Conservation (phyloP, 495 filamentous ascomycete species). For the Penicillium cataractarum region DNA sequence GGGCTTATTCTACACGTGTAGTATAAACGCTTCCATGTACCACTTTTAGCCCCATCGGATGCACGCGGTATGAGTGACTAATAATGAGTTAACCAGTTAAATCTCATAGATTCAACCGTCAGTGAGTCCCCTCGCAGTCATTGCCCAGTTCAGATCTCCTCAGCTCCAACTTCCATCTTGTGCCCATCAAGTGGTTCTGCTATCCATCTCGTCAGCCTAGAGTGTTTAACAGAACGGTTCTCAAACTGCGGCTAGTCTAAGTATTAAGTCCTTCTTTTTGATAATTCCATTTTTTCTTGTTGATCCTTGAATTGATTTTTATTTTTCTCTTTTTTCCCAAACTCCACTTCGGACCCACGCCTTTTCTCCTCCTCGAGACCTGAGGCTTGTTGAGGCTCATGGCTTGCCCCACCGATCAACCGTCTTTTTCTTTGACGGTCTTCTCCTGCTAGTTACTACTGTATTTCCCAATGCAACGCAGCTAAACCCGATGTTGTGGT, state of each 20-base stretch:
- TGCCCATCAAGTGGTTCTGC: neutral
- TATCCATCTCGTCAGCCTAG: no score
- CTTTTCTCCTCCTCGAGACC: conserved; percentile 4
- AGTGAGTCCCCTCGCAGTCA: neutral
- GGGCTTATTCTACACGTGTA: no score
- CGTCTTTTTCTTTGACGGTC: conserved; percentile 1
- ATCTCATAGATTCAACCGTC: no score
- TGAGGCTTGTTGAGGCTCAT: conserved; percentile 28
- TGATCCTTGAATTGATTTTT: no score
- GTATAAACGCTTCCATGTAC: no score
- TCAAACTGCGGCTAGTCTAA: no score
- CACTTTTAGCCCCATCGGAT: neutral
- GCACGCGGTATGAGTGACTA: neutral
- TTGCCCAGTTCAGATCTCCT: neutral
- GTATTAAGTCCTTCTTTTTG: no score
- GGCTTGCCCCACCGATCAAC: conserved; percentile 19
- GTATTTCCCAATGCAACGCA: conserved; percentile 24
- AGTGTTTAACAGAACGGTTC: no score
- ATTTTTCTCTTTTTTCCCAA: neutral
- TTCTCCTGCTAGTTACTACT: no score
- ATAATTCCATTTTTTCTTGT: neutral
- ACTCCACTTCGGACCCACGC: conserved; percentile 4
- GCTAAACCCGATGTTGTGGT: conserved; percentile 11
- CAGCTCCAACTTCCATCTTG: neutral
- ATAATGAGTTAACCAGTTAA: no score